These are phyloP conservation scores for Bertia moriformis DNA, from an alignment of 2,329 filamentous ascomycete species.

Conservation along the genomic window DNA sequence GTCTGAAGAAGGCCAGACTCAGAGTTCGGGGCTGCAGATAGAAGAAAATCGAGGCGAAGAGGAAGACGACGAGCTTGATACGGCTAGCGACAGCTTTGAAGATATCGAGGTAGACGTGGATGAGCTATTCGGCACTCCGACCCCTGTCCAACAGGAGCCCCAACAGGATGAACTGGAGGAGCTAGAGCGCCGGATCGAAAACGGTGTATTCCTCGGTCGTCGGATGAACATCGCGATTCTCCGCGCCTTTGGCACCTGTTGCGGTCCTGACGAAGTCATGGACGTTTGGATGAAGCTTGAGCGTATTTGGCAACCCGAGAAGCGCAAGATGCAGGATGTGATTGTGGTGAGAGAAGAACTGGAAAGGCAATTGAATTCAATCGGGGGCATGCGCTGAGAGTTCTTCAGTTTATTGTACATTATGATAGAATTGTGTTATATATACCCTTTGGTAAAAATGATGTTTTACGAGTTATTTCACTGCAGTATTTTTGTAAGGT, in stretches of 20 bases:
- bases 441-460: no score
- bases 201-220: constrained; percentile 22
- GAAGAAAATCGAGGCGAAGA: not conserved
- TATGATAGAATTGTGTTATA: no score
- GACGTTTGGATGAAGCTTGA: constrained; percentile 21
- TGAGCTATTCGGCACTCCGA: not conserved
- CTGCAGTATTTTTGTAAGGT: no score
- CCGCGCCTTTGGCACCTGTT: constrained; percentile 20
- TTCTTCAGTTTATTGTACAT: no score
- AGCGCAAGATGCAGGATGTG: constrained; percentile 17
- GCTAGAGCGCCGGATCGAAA: constrained; percentile 16
- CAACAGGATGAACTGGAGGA: constrained; percentile 6
- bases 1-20: not conserved
- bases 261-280: constrained; percentile 16
- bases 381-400: no score
- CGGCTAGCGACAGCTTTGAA: no score
- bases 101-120: not conserved
- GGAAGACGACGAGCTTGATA: not conserved
- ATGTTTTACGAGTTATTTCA: no score
- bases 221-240: constrained; percentile 20
- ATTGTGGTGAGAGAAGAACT: constrained; percentile 18
- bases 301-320: constrained; percentile 19
- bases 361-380: constrained; percentile 7
- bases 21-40: not conserved
- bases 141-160: not conserved